Conservation (phyloP, 345 rosid species). For the Noccaea bulbosa region DNA sequence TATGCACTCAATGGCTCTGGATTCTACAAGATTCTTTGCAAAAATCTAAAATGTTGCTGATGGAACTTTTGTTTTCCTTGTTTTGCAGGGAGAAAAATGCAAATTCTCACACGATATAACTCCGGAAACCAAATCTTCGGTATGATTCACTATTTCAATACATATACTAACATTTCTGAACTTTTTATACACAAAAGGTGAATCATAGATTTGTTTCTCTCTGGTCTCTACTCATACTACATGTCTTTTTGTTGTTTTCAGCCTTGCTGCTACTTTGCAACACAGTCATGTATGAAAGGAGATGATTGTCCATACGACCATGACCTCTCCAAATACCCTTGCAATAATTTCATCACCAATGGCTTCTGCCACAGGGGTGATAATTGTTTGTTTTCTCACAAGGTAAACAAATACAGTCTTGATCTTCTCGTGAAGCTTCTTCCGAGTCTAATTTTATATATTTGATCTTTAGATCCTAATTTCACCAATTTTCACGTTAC, state of each 20-base stretch:
- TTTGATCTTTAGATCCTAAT: slow-evolving; percentile 22
- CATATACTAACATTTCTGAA: background rate
- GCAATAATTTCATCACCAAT: slow-evolving; percentile 53
- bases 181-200: background rate
- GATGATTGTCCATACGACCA: slow-evolving; percentile 92
- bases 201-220: background rate
- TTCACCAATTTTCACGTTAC: slow-evolving; percentile 10
- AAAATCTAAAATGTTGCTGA: background rate
- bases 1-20: slow-evolving; percentile 34
- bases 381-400: slow-evolving; percentile 82
- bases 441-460: slow-evolving; percentile 1
- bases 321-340: slow-evolving; percentile 82
- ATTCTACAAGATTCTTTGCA: slow-evolving; percentile 7
- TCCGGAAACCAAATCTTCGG: slow-evolving; percentile 75
- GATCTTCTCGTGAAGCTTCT: slow-evolving; percentile 7
- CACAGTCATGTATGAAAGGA: slow-evolving; percentile 85
- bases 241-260: slow-evolving; percentile 51
- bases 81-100: slow-evolving; percentile 77
- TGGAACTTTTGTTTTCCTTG: slow-evolving; percentile 31
- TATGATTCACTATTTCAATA: slow-evolving; percentile 25
- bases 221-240: background rate
- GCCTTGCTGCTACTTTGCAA: slow-evolving; percentile 92
- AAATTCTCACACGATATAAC: slow-evolving; percentile 80
- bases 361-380: slow-evolving; percentile 80
- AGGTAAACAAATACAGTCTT: slow-evolving; percentile 50